phyloP scores from a whole-genome alignment of 257 asterid genomes.

The Hygrophila difformis region DNA sequence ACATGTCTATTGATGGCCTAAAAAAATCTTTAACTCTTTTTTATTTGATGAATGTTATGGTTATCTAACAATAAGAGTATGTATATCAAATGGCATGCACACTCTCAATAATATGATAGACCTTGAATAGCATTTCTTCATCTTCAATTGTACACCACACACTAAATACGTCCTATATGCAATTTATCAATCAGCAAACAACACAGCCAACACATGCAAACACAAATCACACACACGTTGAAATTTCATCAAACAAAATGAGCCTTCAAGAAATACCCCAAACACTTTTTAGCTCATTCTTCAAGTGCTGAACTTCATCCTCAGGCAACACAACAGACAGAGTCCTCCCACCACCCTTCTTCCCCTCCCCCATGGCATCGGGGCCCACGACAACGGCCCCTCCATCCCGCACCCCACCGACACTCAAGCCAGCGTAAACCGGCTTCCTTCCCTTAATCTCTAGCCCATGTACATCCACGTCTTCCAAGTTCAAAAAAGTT shows the following conservation, averaged over 20 bases:
- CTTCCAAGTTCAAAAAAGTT: slow-evolving; percentile 51
- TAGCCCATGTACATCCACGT: slow-evolving; percentile 33
- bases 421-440: slow-evolving; percentile 25
- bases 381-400: slow-evolving; percentile 54
- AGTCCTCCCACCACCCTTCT: slow-evolving; percentile 29
- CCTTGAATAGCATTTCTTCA: too few species aligned
- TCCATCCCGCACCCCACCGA: slow-evolving; percentile 56
- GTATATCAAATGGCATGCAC: too few species aligned
- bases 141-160: too few species aligned
- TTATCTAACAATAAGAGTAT: too few species aligned
- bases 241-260: too few species aligned
- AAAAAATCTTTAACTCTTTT: too few species aligned
- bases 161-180: too few species aligned
- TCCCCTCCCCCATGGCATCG: slow-evolving; percentile 12
- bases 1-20: too few species aligned
- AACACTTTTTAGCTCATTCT: slow-evolving; percentile 29
- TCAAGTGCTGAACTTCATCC: slow-evolving; percentile 28
- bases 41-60: too few species aligned
- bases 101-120: too few species aligned
- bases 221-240: not conserved
- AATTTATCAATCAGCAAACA: too few species aligned
- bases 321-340: slow-evolving; percentile 46
- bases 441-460: slow-evolving; percentile 35
- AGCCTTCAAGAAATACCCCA: slow-evolving; percentile 22
- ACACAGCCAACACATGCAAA: not conserved